Conservation (phyloP, 306 rosid genomes). For the Ceratonia siliqua region DNA sequence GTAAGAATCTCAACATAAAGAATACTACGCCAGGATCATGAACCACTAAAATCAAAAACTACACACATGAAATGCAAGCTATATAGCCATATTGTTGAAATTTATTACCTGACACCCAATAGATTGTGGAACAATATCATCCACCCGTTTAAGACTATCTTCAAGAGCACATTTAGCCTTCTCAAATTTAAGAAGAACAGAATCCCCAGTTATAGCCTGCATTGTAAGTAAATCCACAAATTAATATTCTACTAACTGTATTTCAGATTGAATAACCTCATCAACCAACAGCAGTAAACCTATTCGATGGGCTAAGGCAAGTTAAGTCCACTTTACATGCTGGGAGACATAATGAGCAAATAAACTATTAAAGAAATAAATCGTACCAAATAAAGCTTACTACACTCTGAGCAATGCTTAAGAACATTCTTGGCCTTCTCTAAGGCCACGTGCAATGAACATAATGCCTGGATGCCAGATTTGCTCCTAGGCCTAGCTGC, state of each 20-base stretch:
- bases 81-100: conserved; percentile 5
- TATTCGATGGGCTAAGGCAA: not conserved
- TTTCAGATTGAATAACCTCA: conserved; percentile 13
- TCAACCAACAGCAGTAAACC: conserved; percentile 8
- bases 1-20: conserved; percentile 2
- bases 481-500: conserved; percentile 97
- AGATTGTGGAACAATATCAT: conserved; percentile 91
- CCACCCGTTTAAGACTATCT: conserved; percentile 83
- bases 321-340: conserved; percentile 1
- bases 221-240: conserved; percentile 22
- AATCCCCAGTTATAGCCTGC: conserved; percentile 97
- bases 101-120: conserved; percentile 85
- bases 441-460: conserved; percentile 89
- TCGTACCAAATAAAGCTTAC: conserved; percentile 94
- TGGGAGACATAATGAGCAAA: conserved; percentile 15
- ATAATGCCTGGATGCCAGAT: conserved; percentile 91
- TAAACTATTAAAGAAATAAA: conserved; percentile 22
- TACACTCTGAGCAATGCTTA: conserved; percentile 86
- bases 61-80: not conserved
- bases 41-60: conserved; percentile 13
- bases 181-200: conserved; percentile 86
- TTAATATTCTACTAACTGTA: conserved; percentile 23
- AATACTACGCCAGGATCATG: conserved; percentile 4
- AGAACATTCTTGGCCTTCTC: conserved; percentile 91
- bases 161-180: conserved; percentile 85